Conservation (phyloP, 2,329 filamentous ascomycete species). For the Apiospora hydei region DNA sequence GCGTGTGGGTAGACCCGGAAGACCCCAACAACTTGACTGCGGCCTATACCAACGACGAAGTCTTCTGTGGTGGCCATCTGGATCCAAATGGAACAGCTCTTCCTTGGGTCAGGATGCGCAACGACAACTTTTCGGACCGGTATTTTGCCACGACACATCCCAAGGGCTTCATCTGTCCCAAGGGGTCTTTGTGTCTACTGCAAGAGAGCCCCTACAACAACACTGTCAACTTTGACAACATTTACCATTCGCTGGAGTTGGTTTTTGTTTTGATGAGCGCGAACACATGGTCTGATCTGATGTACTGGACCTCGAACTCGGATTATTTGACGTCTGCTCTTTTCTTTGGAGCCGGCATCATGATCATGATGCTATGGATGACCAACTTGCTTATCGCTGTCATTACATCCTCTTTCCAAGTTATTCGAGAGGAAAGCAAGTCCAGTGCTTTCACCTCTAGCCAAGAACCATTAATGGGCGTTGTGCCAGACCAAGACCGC, state of each 20-base stretch:
- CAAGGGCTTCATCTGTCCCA: constrained; percentile 91
- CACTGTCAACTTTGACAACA: constrained; percentile 95
- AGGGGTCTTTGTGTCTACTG: constrained; percentile 83
- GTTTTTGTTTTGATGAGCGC: constrained; percentile 99
- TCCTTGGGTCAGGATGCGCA: constrained; percentile 69
- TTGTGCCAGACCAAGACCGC: constrained; percentile 53
- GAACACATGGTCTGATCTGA: constrained; percentile 93
- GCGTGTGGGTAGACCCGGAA: constrained; percentile 75
- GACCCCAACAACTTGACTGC: constrained; percentile 61
- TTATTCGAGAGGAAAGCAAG: constrained; percentile 95
- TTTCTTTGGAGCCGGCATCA: constrained; percentile 76
- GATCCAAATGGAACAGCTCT: constrained; percentile 60
- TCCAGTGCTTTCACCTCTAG: constrained; percentile 90
- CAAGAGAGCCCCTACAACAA: constrained; percentile 79
- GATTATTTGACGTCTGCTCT: constrained; percentile 88
- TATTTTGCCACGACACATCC: constrained; percentile 56
- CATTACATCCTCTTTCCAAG: constrained; percentile 97
- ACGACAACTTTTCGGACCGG: constrained; percentile 54
- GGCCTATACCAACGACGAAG: constrained; percentile 68
- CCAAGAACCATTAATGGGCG: constrained; percentile 55
- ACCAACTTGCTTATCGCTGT: constrained; percentile 95
- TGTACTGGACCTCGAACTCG: constrained; percentile 91
- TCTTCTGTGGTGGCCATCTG: constrained; percentile 88
- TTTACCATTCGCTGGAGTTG: constrained; percentile 87
- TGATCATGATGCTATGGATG: constrained; percentile 95